phyloP scores from a whole-genome alignment of 176 grass and related monocot genomes.

The Saccharum officinarum region DNA sequence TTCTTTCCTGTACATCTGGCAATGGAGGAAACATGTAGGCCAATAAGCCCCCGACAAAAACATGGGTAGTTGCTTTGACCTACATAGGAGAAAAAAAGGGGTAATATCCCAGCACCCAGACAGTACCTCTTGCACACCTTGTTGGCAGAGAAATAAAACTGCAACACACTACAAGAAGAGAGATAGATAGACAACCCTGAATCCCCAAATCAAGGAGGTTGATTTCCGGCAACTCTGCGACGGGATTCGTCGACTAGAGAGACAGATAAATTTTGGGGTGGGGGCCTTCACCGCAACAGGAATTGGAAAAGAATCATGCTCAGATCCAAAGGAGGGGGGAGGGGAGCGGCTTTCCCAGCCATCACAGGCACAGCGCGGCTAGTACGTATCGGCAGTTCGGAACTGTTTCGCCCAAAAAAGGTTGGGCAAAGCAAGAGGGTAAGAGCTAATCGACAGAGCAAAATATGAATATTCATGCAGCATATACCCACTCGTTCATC shows the following conservation, averaged over 20 bases:
- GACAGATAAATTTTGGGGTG: background rate
- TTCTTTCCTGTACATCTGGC: background rate
- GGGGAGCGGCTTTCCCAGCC: background rate
- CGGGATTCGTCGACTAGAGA: background rate
- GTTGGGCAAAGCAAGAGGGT: background rate
- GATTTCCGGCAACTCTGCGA: background rate
- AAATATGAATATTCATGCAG: background rate
- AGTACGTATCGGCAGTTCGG: background rate
- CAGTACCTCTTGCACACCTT: background rate
- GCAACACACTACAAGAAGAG: background rate
- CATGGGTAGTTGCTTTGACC: background rate
- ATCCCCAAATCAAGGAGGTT: background rate
- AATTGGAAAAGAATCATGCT: background rate
- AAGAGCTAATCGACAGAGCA: background rate
- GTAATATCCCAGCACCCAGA: background rate
- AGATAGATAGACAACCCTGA: background rate
- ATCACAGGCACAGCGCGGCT: background rate
- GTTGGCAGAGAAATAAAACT: background rate
- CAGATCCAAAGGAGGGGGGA: background rate
- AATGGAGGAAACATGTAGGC: background rate
- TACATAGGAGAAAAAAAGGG: background rate
- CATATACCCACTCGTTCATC: slow-evolving; percentile 4
- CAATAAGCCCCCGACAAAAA: background rate
- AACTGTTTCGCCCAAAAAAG: background rate
- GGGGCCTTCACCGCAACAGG: background rate